phyloP scores from a whole-genome alignment of 768 basidiomycete genomes.

The Boletus eberwhitei region DNA sequence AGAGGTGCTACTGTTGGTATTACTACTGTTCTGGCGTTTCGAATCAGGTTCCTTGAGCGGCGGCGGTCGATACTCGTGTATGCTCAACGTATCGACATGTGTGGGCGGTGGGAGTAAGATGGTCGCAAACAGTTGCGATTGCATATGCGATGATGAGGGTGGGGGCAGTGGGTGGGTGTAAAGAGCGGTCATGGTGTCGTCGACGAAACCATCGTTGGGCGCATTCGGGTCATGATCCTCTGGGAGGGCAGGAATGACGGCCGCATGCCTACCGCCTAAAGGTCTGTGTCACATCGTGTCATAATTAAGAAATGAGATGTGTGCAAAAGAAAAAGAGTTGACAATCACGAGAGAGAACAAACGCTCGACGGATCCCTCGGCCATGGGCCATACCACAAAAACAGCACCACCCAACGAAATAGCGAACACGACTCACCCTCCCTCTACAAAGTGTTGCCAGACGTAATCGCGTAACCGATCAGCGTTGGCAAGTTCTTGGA shows the following conservation, averaged over 20 bases:
- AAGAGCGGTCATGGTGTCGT: conserved; percentile 18
- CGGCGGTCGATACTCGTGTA: conserved; percentile 33
- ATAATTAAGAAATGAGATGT: conserved; percentile 30
- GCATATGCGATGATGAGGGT: conserved; percentile 18
- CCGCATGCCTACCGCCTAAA: conserved; percentile 77
- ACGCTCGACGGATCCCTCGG: conserved; percentile 1
- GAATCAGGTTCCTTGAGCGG: conserved; percentile 16
- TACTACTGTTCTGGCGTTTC: conserved; percentile 17
- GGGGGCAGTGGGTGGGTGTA: conserved; percentile 19
- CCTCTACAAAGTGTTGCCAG: conserved; percentile 83
- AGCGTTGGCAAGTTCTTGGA: conserved; percentile 79
- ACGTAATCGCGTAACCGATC: conserved; percentile 75
- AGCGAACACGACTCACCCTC: conserved; percentile 58
- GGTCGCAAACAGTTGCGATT: conserved; percentile 28
- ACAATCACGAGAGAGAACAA: conserved; percentile 10
- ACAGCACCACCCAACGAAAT: conserved; percentile 6
- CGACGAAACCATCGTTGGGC: conserved; percentile 20
- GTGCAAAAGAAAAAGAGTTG: conserved; percentile 19
- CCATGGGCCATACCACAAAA: conserved; percentile 8
- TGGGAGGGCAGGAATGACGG: conserved; percentile 75
- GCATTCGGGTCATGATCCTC: conserved; percentile 43
- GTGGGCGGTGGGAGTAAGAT: conserved; percentile 31
- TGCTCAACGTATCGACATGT: conserved; percentile 26
- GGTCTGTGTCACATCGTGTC: conserved; percentile 46
- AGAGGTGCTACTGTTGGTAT: conserved; percentile 1